phyloP scores from a whole-genome alignment of 2,329 filamentous ascomycete species.

The Aureobasidium melanogenum region DNA sequence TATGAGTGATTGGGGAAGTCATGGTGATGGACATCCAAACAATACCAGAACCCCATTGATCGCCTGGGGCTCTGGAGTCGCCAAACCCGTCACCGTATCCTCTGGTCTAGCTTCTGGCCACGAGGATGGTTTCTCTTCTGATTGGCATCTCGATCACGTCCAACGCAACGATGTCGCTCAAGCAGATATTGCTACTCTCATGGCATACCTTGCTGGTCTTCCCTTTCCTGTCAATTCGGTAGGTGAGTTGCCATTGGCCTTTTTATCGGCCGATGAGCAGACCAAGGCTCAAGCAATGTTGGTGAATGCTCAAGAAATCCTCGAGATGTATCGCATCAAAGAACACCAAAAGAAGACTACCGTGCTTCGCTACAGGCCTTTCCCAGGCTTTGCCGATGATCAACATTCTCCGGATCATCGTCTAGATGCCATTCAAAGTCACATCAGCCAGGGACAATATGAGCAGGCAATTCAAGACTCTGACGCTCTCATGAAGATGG shows the following conservation, averaged over 20 bases:
- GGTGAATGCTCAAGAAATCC: constrained; percentile 73
- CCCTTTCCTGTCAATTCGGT: constrained; percentile 96
- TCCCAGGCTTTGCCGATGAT: constrained; percentile 56
- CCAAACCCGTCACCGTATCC: constrained; percentile 54
- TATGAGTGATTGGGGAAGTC: constrained; percentile 99
- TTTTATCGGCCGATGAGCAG: constrained; percentile 59
- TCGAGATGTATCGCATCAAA: constrained; percentile 96
- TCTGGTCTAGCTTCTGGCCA: constrained; percentile 64
- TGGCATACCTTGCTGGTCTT: constrained; percentile 82
- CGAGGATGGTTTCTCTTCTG: constrained; percentile 75
- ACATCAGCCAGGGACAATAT: constrained; percentile 58
- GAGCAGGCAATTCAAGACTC: constrained; percentile 74
- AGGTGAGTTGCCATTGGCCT: constrained; percentile 80
- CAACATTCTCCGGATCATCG: constrained; percentile 57
- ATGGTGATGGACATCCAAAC: constrained; percentile 94
- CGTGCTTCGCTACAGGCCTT: constrained; percentile 71
- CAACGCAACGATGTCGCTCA: constrained; percentile 86
- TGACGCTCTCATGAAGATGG: constrained; percentile 64
- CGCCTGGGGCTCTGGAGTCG: constrained; percentile 86
- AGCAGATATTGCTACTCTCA: constrained; percentile 87
- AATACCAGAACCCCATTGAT: constrained; percentile 93
- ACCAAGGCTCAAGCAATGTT: constrained; percentile 79
- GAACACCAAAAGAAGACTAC: constrained; percentile 71
- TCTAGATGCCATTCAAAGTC: constrained; percentile 54
- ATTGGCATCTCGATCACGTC: constrained; percentile 76